Conservation (phyloP, 257 asterid species). For the Primulina tabacum region DNA sequence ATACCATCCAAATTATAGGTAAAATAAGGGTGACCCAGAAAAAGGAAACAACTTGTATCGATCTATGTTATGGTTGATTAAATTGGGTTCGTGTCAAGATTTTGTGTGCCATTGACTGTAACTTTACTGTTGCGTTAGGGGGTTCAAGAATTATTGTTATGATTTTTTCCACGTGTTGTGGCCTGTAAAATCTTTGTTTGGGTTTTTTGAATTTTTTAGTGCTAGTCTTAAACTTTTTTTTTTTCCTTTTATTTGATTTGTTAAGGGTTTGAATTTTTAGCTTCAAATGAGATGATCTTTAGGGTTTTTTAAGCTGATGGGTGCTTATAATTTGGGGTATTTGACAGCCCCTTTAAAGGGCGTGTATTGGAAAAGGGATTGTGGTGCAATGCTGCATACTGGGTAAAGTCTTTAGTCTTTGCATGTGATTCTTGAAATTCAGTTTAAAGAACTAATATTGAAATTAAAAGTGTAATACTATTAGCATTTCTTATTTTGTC, state of each 20-base stretch:
- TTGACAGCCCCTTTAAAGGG: slow-evolving; percentile 20
- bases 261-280: slow-evolving; percentile 18
- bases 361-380: slow-evolving; percentile 12
- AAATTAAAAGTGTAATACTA: slow-evolving; percentile 11
- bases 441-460: slow-evolving; percentile 10
- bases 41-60: slow-evolving; percentile 22
- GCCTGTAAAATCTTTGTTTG: neutral
- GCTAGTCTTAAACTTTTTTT: slow-evolving; percentile 8
- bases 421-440: slow-evolving; percentile 29
- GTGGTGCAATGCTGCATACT: neutral
- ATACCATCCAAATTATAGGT: slow-evolving; percentile 18
- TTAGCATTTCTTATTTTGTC: slow-evolving; percentile 15
- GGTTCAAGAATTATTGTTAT: neutral
- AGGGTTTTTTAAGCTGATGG: slow-evolving; percentile 33
- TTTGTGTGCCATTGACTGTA: slow-evolving; percentile 38
- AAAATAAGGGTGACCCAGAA: slow-evolving; percentile 10
- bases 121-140: slow-evolving; percentile 31
- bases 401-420: slow-evolving; percentile 32
- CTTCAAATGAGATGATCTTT: slow-evolving; percentile 19
- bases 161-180: neutral
- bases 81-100: slow-evolving; percentile 24
- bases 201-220: slow-evolving; percentile 1
- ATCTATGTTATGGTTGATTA: slow-evolving; percentile 15
- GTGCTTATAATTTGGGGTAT: slow-evolving; percentile 26
- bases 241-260: slow-evolving; percentile 19